phyloP scores from a whole-genome alignment of 805 yeast genomes.

The Lipomyces spencermartinsiae region DNA sequence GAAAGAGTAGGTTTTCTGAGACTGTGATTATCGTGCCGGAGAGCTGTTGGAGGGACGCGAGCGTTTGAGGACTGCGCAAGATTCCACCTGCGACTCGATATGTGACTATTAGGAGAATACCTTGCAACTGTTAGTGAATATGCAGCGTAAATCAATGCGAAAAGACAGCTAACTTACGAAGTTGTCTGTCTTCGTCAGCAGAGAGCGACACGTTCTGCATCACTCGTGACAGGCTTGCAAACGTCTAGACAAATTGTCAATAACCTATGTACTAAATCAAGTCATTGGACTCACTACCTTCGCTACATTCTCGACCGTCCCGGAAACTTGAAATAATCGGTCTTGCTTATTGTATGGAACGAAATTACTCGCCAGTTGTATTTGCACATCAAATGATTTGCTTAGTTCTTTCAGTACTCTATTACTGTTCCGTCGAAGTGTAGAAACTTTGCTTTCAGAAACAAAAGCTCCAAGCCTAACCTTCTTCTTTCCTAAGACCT shows the following conservation, averaged over 20 bases:
- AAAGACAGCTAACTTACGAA: background rate
- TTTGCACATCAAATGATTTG: background rate
- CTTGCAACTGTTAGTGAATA: background rate
- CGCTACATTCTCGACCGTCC: background rate
- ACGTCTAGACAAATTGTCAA: background rate
- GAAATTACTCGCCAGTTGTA: background rate
- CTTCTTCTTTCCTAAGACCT: background rate
- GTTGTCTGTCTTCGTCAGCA: background rate
- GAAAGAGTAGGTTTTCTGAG: background rate
- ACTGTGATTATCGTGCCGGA: background rate
- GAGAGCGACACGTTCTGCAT: slow-evolving; percentile 1
- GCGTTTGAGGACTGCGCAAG: background rate
- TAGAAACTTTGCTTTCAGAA: background rate
- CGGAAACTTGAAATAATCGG: background rate
- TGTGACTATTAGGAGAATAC: background rate
- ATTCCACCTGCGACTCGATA: background rate
- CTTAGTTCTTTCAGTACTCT: background rate
- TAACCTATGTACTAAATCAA: background rate
- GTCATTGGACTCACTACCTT: background rate
- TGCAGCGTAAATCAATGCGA: background rate
- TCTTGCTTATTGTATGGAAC: background rate
- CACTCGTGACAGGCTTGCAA: background rate
- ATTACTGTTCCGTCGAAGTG: background rate
- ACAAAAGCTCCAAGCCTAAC: background rate
- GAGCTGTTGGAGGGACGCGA: background rate